Base-by-base conservation (phyloP, 805 yeast genomes). In the Saturnispora zaruensis region DNA sequence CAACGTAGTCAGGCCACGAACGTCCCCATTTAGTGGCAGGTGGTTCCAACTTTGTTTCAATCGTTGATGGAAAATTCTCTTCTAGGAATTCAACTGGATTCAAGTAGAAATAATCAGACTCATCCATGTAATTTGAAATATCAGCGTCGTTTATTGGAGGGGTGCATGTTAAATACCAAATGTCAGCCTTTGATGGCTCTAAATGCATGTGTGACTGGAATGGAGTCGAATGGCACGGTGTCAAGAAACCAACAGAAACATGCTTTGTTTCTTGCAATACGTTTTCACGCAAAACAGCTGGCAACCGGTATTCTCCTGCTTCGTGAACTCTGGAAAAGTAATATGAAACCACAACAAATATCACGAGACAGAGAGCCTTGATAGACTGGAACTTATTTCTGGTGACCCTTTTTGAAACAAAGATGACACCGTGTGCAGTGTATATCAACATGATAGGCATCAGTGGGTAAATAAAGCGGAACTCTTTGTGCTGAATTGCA, bases 171-270 rank as follows among this genome's bases (percentile, higher is more conserved):
- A 93, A 69, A 49, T 83, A 82, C 95, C 96, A 86, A 1, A 81
- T 59, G n/a, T 65, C 53, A 11, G 77, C 74, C 0, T 62, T 57
- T 1, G 58, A 57, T 16, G 69, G 62, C 8, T 69, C 63, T 21
- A 85, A 67, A 60, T 90, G 96, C 38, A 93, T 66, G 61, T 84
- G 81, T 24, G 93, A 78, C 61, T 88, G 96, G 81, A 93, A 86
- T 2, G 99, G 99, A 0, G 97, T 91, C 0, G 98, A 90, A 65
- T 93, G 99, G 59, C 99, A 93, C 0, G 99, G 99, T 61, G 90
- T 88, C 14, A 93, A 65, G 57, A 93, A 87, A 0, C 96, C 96
- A 26, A 90, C 67, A 1, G 84, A 73, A 7, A 65, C 53, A 8
- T 78, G 72, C 4, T 61, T 9, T 7, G 23, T 8, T 20, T 24